Evolutionary conservation across 441 rosid species (phyloP).

Genomic region (Pelargonium myrrhifolium): DNA sequence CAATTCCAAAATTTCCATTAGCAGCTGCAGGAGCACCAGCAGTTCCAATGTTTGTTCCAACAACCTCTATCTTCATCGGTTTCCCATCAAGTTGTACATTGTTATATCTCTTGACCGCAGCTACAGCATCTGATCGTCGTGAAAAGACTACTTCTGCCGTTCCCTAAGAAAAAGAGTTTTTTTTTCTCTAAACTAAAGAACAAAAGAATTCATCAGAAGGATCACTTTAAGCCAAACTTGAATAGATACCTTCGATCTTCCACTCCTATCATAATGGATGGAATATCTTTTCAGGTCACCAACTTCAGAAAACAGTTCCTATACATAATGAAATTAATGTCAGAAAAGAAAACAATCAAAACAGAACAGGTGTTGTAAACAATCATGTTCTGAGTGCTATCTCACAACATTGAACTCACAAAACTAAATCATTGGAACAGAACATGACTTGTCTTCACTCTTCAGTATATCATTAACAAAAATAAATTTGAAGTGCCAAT

Average conservation of each 20-base stretch:
- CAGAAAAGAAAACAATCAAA: slow-evolving; percentile 1
- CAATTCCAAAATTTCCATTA: slow-evolving; percentile 36
- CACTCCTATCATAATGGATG: slow-evolving; percentile 79
- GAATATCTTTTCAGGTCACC: slow-evolving; percentile 79
- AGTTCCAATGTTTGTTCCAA: slow-evolving; percentile 52
- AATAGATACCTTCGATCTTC: slow-evolving; percentile 83
- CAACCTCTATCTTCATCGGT: slow-evolving; percentile 85
- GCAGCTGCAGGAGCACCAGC: slow-evolving; percentile 37
- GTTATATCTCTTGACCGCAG: slow-evolving; percentile 81
- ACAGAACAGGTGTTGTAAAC: not conserved
- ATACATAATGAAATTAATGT: slow-evolving; percentile 9
- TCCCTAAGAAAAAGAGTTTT: slow-evolving; percentile 54
- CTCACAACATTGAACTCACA: not conserved
- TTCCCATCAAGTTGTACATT: slow-evolving; percentile 88
- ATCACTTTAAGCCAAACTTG: slow-evolving; percentile 34
- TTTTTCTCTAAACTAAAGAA: slow-evolving; percentile 34
- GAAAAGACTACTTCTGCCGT: slow-evolving; percentile 83
- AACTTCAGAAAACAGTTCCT: slow-evolving; percentile 88
- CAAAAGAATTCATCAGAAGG: slow-evolving; percentile 38
- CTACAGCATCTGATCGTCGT: slow-evolving; percentile 61
- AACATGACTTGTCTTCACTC: not conserved
- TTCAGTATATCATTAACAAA: not conserved
- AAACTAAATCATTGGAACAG: not conserved
- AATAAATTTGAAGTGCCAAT: not conserved
- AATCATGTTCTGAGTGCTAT: not conserved